Conservation (phyloP, 2,329 filamentous ascomycete genomes). For the Apiospora malaysiana region DNA sequence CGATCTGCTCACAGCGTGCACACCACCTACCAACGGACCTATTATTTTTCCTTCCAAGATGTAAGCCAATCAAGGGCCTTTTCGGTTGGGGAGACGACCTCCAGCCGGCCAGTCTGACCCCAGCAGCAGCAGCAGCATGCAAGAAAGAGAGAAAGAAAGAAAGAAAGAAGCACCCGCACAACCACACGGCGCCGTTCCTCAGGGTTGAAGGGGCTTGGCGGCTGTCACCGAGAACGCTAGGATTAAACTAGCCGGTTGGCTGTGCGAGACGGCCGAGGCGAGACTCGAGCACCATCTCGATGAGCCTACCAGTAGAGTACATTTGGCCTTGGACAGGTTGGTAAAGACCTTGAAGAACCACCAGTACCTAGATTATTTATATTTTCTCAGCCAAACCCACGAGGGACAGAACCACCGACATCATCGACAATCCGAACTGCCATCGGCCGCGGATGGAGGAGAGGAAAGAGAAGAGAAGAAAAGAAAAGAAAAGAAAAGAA, state of each 20-base stretch:
- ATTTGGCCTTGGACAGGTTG: neutral
- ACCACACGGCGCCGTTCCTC: neutral
- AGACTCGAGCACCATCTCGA: conserved; percentile 15
- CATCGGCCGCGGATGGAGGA: neutral
- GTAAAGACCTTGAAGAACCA: neutral
- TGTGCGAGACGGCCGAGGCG: conserved; percentile 16
- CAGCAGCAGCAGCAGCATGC: neutral
- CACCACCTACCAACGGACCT: neutral
- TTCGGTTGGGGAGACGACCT: neutral
- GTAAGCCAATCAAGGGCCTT: neutral
- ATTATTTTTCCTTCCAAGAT: no score
- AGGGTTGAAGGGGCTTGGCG: conserved; percentile 9
- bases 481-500: neutral
- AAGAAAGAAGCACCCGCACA: neutral
- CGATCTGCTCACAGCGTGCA: neutral
- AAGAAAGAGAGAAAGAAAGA: no score
- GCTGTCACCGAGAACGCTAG: conserved; percentile 3
- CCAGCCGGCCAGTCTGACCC: neutral
- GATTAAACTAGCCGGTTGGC: conserved; percentile 9
- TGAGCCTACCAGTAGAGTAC: neutral
- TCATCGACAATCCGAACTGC: neutral
- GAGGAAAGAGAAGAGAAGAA: neutral
- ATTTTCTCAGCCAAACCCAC: neutral
- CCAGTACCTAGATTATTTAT: no score
- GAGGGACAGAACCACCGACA: neutral